Conservation (phyloP, 352 stramenopile genomes). For the Thalassiosira mediterranea region DNA sequence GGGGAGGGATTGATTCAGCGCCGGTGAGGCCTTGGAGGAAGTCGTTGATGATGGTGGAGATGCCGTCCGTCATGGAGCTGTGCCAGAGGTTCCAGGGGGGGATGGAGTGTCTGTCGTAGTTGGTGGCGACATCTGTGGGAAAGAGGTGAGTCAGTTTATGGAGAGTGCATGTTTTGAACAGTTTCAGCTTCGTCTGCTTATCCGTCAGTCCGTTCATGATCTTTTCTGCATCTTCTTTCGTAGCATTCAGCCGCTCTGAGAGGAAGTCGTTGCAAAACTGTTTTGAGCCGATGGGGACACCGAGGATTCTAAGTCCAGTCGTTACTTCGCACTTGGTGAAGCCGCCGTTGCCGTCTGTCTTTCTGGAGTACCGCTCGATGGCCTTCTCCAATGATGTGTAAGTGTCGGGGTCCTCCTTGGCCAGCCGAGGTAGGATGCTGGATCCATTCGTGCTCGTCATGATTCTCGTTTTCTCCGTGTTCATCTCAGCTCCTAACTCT, state of each 20-base stretch:
- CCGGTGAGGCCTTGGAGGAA: too few species aligned
- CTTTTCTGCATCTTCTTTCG: neutral
- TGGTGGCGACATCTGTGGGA: neutral
- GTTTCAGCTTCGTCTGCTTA: neutral
- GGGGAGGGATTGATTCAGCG: too few species aligned
- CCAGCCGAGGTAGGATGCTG: neutral
- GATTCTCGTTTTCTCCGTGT: constrained; percentile 27
- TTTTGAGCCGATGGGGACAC: constrained; percentile 15
- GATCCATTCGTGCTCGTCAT: constrained; percentile 14
- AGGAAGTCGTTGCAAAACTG: constrained; percentile 10
- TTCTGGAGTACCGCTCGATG: neutral
- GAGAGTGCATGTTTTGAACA: constrained; percentile 13
- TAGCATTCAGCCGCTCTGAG: neutral
- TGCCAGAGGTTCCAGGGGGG: constrained; percentile 8
- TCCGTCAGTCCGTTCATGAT: neutral
- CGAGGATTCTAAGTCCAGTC: constrained; percentile 6
- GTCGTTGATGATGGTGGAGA: too few species aligned
- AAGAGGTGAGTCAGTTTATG: constrained; percentile 29
- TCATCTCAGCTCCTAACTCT: constrained; percentile 10
- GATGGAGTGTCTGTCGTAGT: neutral
- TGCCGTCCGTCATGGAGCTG: too few species aligned
- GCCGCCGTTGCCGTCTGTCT: neutral
- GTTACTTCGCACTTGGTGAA: neutral
- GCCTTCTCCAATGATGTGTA: neutral
- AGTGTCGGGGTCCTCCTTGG: neutral